Evolutionary conservation across 345 rosid species (phyloP).

Genomic region (Excoecaria cochinchinensis): DNA sequence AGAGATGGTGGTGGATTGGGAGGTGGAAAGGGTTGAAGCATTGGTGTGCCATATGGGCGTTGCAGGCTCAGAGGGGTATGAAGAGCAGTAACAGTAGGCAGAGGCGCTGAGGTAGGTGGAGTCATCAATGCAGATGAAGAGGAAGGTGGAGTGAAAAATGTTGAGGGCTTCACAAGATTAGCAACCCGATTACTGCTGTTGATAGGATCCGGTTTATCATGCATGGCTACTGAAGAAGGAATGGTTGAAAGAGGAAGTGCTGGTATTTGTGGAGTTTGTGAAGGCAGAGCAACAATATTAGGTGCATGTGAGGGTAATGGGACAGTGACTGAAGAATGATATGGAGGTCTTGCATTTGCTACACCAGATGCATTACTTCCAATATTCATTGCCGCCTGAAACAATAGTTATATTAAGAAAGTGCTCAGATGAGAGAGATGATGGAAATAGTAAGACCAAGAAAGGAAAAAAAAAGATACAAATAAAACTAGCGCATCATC

Average conservation of each 20-base stretch:
- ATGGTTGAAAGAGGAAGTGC: slow-evolving; percentile 39
- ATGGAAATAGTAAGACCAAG: background rate
- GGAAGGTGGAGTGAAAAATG: slow-evolving; percentile 48
- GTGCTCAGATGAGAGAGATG: slow-evolving; percentile 11
- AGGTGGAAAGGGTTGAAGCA: slow-evolving; percentile 78
- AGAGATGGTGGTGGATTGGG: slow-evolving; percentile 63
- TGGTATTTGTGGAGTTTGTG: slow-evolving; percentile 35
- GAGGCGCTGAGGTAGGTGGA: slow-evolving; percentile 45
- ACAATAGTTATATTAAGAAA: slow-evolving; percentile 2
- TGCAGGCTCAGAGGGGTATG: slow-evolving; percentile 50
- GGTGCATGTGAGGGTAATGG: slow-evolving; percentile 42
- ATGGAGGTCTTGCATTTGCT: slow-evolving; percentile 36
- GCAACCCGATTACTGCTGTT: slow-evolving; percentile 38
- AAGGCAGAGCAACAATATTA: slow-evolving; percentile 27
- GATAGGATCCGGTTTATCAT: slow-evolving; percentile 37
- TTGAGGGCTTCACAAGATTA: slow-evolving; percentile 60
- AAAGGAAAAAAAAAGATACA: background rate
- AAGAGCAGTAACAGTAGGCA: slow-evolving; percentile 38
- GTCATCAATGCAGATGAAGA: slow-evolving; percentile 43
- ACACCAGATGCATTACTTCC: slow-evolving; percentile 41
- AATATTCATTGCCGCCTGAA: slow-evolving; percentile 42
- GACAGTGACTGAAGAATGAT: slow-evolving; percentile 35
- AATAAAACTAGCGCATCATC: slow-evolving; percentile 6
- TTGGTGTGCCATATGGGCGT: slow-evolving; percentile 58
- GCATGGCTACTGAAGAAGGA: slow-evolving; percentile 29